Evolutionary conservation across 345 rosid species (phyloP), one percentile per base, ranked within the genome.

Genomic region (Eutrema heterophyllum): DNA sequence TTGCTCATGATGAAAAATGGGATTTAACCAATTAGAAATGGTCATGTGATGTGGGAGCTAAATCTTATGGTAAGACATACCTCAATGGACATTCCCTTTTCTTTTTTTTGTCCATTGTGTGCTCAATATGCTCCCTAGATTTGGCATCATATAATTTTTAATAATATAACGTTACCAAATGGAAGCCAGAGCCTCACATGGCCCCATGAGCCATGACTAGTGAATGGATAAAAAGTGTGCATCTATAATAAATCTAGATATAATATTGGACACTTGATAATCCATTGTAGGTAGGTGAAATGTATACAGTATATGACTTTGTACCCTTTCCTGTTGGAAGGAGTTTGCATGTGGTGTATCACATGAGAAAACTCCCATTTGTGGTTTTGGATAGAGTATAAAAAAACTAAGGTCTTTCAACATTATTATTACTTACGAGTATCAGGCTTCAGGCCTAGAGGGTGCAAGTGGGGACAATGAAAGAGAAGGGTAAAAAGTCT

Each of bases 171-270:
- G 13, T 48, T 67, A 49, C 53, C 40, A 62, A 54, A 63, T 76
- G 71, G 53, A 56, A 70, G 75, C 53, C 80, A 76, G 80, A 63
- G 60, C 1, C 67, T 76, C 80, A 76, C 80, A 76, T 76, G 80
- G 75, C 53, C 60, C 66, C 70, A 54, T 64, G 59, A 61, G 46
- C 64, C 79, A 75, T 68, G 44, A 72, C 30, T 48, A 67, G 24
- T 35, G 64, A 48, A 67, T 51, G 68, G 79, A 75, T 75, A 59
- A 41, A 49, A 32, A 59, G 62, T 43, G 62, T 52, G 41, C 29
- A 41, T 67, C 6, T 50, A 40, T 46, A 62, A 21, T 29, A 26
- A 3, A 40, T 49, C 3, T 46, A 0, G 5, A 46, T 57, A 74
- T 67, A 58, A 68, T 69, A 76, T 32, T 50, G 15, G 74, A 52